These are phyloP conservation scores for Pythium brassicae DNA, from an alignment of 352 stramenopile species.

Conservation along the genomic window DNA sequence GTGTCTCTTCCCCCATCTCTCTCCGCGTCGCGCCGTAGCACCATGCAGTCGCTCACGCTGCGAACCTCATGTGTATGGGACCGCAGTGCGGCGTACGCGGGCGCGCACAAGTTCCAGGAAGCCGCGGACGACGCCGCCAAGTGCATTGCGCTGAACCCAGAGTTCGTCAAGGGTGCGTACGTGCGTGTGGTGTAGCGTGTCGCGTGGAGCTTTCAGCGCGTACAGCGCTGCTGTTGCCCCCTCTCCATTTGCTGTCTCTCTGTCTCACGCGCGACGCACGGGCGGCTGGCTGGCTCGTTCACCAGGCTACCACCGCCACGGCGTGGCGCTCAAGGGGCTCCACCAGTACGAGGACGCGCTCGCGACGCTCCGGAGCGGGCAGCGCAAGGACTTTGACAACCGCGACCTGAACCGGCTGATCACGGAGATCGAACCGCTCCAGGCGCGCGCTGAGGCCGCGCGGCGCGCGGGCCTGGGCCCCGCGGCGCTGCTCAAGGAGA, in stretches of 20 bases:
- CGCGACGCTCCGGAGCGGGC: constrained; percentile 62
- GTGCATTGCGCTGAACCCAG: constrained; percentile 90
- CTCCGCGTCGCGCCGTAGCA: neutral
- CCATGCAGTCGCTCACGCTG: neutral
- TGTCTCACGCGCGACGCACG: too few relatives aligned
- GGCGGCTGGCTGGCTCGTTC: too few relatives aligned
- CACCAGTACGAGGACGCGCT: constrained; percentile 80
- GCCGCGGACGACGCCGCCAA: constrained; percentile 82
- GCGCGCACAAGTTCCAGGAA: constrained; percentile 67
- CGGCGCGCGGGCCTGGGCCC: constrained; percentile 70
- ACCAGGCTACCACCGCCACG: constrained; percentile 91
- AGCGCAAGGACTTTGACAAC: constrained; percentile 84
- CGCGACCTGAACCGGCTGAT: constrained; percentile 79
- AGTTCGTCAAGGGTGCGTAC: constrained; percentile 91
- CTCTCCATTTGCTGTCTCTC: too few relatives aligned
- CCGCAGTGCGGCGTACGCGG: constrained; percentile 62
- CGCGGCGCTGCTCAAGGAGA: constrained; percentile 91
- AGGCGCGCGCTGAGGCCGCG: constrained; percentile 53
- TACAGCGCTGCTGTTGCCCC: too few relatives aligned
- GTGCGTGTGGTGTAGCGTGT: too few relatives aligned
- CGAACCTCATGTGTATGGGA: neutral
- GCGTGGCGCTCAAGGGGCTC: constrained; percentile 87
- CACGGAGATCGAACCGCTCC: constrained; percentile 77
- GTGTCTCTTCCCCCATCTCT: neutral
- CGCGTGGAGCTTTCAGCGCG: too few relatives aligned